A percentile compares a stretch with the other conserved stretches of the same genome.
Conservation (phyloP, 129 eudicot species). For the Helianthus tuberosus region DNA sequence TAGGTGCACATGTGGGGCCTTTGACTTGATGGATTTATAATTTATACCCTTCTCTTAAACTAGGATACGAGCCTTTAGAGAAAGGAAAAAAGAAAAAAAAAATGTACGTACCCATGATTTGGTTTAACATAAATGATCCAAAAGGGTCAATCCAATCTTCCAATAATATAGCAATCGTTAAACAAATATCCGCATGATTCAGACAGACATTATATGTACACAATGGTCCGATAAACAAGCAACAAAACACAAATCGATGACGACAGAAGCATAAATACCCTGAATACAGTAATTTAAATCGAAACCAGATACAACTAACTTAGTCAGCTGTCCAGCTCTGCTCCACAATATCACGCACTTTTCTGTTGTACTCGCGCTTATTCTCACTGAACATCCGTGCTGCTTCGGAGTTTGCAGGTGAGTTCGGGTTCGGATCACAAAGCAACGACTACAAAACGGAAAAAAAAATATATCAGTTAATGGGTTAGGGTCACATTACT, state of each 20-base stretch:
- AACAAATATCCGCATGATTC: background rate
- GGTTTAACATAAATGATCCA: background rate
- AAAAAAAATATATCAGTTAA: background rate
- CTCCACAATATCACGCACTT: slow-evolving; percentile 6
- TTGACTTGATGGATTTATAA: too few species aligned
- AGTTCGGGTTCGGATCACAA: slow-evolving; percentile 1
- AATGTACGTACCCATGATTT: background rate
- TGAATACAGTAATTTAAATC: background rate
- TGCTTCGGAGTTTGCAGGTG: background rate
- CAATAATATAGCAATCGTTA: background rate
- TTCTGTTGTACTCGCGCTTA: slow-evolving; percentile 4
- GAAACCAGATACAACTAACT: background rate
- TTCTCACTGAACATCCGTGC: slow-evolving; percentile 6
- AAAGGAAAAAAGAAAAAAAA: too few species aligned
- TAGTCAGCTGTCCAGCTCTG: slow-evolving; percentile 1
- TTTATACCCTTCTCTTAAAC: too few species aligned
- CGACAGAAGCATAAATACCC: background rate
- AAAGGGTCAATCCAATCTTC: background rate
- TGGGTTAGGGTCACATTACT: too few species aligned
- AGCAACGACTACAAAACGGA: slow-evolving; percentile 2
- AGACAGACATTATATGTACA: slow-evolving; percentile 6
- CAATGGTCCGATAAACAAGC: background rate
- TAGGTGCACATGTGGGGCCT: too few species aligned
- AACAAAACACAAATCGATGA: background rate
- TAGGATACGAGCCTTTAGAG: too few species aligned